Evolutionary conservation across 2,329 filamentous ascomycete species (phyloP), one percentile per base, ranked within the genome.

Genomic region (Venturia pyrina): DNA sequence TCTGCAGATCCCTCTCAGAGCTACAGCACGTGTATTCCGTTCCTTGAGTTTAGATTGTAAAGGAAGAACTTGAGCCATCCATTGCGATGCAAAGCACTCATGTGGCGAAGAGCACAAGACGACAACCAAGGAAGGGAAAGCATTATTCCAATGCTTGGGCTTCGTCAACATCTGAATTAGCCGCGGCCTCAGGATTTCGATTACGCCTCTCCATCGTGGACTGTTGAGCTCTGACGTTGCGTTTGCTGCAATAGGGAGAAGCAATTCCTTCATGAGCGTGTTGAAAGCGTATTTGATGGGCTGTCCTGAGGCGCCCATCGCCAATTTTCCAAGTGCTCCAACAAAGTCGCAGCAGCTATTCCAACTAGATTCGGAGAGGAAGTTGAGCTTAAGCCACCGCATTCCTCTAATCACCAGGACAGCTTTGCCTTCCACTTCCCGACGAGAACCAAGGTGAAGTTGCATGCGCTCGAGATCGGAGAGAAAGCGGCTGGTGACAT

Each of bases 281-380:
- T 95, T 98, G 73, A 97, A 99, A 0, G 93, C 91, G 70, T 93
- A 89, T 76, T 99, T 99, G 72, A 98, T 87, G 68, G 87, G 87
- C 69, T 91, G 90, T 0, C 95, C 95, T 72, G 97, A 93, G 5
- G 91, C 90, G 70, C 87, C 88, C 65, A 87, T 85, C 75, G 97
- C 98, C 21, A 96, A 83, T 63, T 87, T 89, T 7, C 90, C 92
- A 40, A 99, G 79, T 0, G 87, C 85, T 62, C 89, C 85, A 78
- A 99, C 86, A 70, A 96, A 96, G 66, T 96, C 90, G 77, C 93
- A 98, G 0, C 92, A 91, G 69, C 88, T 88, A 64, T 90, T 86
- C 90, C 93, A 97, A 1, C 85, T 83, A 59, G 89, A 87, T 69
- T 89, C 85, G 6, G 90, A 87, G 28, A 86, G 84, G 21, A 88